These are phyloP conservation scores for Saccharomycodes ludwigii DNA, from an alignment of 805 yeast genomes.

Conservation along the genomic window DNA sequence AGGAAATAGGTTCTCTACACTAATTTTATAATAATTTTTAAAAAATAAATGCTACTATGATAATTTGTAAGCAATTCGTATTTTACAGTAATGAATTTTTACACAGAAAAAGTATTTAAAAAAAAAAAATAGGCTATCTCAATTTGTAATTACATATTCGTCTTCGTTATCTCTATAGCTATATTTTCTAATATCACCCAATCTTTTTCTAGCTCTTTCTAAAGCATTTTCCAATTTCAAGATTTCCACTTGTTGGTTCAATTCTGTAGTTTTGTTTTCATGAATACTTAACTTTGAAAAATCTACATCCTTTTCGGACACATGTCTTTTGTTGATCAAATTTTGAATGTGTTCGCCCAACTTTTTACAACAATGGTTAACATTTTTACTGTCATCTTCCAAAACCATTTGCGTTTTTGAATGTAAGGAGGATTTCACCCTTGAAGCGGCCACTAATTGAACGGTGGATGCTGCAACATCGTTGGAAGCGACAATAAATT, in stretches of 20 bases:
- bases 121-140: too few relatives aligned
- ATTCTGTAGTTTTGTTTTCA: conserved; percentile 74
- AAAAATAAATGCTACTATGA: too few relatives aligned
- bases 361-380: conserved; percentile 62
- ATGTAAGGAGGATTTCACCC: conserved; percentile 69
- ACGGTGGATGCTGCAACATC: conserved; percentile 90
- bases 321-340: conserved; percentile 29
- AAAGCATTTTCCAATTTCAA: conserved; percentile 69
- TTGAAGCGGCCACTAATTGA: conserved; percentile 81
- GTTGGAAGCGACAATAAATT: conserved; percentile 78
- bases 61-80: too few relatives aligned
- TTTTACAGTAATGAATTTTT: too few relatives aligned
- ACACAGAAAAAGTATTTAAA: too few relatives aligned
- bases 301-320: conserved; percentile 36
- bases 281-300: conserved; percentile 57
- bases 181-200: conserved; percentile 74
- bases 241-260: conserved; percentile 90
- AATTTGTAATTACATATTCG: too few relatives aligned
- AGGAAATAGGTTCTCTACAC: too few relatives aligned
- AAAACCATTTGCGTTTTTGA: conserved; percentile 66
- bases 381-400: conserved; percentile 57
- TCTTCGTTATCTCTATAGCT: conserved; percentile 35
- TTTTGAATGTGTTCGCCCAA: conserved; percentile 61
- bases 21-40: too few relatives aligned
- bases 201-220: conserved; percentile 57